phyloP scores from a whole-genome alignment of 2,329 filamentous ascomycete species.

The Chalara sp. region DNA sequence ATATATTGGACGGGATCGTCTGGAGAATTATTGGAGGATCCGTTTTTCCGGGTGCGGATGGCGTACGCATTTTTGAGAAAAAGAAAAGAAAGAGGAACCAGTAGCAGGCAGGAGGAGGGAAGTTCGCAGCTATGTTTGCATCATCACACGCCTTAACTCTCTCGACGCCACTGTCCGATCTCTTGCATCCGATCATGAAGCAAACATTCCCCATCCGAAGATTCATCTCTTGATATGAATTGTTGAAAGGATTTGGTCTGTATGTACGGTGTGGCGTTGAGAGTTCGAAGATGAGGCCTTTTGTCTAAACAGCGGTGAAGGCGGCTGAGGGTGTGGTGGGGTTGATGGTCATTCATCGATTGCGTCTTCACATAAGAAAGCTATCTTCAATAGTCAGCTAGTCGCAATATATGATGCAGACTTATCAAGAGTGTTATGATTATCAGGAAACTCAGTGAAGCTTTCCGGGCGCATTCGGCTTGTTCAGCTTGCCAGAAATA shows the following conservation, averaged over 20 bases:
- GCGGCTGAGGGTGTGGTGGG: conserved; percentile 15
- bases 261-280: conserved; percentile 1
- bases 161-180: too few relatives aligned
- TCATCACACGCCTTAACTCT: too few relatives aligned
- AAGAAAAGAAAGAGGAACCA: too few relatives aligned
- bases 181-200: too few relatives aligned
- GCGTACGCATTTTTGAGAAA: too few relatives aligned
- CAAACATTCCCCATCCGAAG: too few relatives aligned
- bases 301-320: conserved; percentile 17
- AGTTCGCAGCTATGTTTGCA: too few relatives aligned
- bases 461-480: neutral
- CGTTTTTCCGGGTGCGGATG: too few relatives aligned
- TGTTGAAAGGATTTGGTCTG: neutral
- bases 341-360: conserved; percentile 14
- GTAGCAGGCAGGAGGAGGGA: too few relatives aligned
- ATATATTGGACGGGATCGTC: too few relatives aligned
- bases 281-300: conserved; percentile 10
- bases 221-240: too few relatives aligned
- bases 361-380: neutral
- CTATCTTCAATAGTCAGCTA: neutral
- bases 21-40: too few relatives aligned
- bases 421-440: neutral
- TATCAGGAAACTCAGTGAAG: neutral
- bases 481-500: neutral
- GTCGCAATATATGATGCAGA: neutral